phyloP scores from a whole-genome alignment of 2,329 filamentous ascomycete genomes.

The Sordariomycetes sp. region DNA sequence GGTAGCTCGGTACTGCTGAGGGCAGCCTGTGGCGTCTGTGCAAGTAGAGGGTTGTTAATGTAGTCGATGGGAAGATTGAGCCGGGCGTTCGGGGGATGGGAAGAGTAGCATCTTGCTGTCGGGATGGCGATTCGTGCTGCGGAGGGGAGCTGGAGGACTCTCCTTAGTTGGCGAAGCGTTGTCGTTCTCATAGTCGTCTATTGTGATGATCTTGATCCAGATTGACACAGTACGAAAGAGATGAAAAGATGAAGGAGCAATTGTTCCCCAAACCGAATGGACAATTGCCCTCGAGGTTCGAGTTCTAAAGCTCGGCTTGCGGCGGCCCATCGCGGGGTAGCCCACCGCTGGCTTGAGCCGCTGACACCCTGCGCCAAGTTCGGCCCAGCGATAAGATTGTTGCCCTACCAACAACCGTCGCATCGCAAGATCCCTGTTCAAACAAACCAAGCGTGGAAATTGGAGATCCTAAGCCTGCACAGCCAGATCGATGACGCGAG shows the following conservation, averaged over 20 bases:
- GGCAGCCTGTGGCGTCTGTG: conserved; percentile 67
- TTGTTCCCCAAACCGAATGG: neutral
- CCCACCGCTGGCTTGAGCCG: conserved; percentile 2
- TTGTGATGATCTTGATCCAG: too few relatives aligned
- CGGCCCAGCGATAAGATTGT: conserved; percentile 23
- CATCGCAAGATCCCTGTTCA: conserved; percentile 6
- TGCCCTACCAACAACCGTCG: conserved; percentile 26
- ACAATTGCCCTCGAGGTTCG: conserved; percentile 4
- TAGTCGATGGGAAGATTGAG: conserved; percentile 89
- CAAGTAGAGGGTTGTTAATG: conserved; percentile 67
- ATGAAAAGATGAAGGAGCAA: conserved; percentile 6
- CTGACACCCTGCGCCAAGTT: neutral
- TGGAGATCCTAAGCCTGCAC: too few relatives aligned
- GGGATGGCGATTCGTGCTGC: conserved; percentile 1
- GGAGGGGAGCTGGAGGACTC: conserved; percentile 12
- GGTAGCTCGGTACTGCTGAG: conserved; percentile 66
- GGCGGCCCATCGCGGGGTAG: conserved; percentile 22
- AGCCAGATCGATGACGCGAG: too few relatives aligned
- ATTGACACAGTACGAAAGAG: too few relatives aligned
- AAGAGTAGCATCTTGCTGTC: conserved; percentile 34
- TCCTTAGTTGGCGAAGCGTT: conserved; percentile 18
- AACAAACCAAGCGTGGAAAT: neutral
- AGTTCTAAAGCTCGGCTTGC: conserved; percentile 22
- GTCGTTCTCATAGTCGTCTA: conserved; percentile 5
- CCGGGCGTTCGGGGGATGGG: conserved; percentile 48